These are phyloP conservation scores for Sugiyamaella japonica DNA, from an alignment of 1,139 yeast genomes.

Conservation along the genomic window DNA sequence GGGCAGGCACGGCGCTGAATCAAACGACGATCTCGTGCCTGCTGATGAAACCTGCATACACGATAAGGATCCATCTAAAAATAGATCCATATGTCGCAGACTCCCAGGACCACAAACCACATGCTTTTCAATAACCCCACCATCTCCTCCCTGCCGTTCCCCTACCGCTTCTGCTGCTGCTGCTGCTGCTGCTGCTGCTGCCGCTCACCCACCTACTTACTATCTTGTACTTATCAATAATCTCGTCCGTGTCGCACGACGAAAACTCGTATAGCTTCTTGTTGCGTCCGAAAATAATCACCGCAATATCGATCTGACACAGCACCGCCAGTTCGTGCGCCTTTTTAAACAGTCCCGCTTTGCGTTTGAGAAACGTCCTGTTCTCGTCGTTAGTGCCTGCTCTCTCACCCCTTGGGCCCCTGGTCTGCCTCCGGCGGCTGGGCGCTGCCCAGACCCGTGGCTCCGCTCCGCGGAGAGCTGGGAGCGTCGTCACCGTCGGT, in stretches of 20 bases:
- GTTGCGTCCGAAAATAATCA: constrained; percentile 83
- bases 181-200: too few species aligned
- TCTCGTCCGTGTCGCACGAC: constrained; percentile 63
- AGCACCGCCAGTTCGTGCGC: constrained; percentile 92
- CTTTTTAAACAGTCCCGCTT: constrained; percentile 92
- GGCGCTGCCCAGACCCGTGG: not conserved
- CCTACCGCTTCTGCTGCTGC: too few species aligned
- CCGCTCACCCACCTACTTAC: constrained; percentile 28
- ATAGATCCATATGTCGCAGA: too few species aligned
- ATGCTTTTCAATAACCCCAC: too few species aligned
- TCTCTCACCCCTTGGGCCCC: too few species aligned
- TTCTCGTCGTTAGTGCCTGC: constrained; percentile 14
- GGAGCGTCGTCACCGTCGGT: not conserved
- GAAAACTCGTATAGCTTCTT: constrained; percentile 80
- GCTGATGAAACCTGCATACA: not conserved
- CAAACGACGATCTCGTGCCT: not conserved
- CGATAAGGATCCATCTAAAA: constrained; percentile 8
- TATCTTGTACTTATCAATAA: constrained; percentile 55
- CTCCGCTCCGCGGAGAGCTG: constrained; percentile 1
- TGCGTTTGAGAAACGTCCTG: constrained; percentile 83
- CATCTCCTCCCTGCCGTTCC: too few species aligned
- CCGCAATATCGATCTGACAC: constrained; percentile 92
- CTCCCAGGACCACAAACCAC: too few species aligned
- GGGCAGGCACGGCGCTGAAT: not conserved
- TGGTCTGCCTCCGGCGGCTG: not conserved